phyloP scores from a whole-genome alignment of 176 grass and related monocot species.

The Oryza glaberrima region DNA sequence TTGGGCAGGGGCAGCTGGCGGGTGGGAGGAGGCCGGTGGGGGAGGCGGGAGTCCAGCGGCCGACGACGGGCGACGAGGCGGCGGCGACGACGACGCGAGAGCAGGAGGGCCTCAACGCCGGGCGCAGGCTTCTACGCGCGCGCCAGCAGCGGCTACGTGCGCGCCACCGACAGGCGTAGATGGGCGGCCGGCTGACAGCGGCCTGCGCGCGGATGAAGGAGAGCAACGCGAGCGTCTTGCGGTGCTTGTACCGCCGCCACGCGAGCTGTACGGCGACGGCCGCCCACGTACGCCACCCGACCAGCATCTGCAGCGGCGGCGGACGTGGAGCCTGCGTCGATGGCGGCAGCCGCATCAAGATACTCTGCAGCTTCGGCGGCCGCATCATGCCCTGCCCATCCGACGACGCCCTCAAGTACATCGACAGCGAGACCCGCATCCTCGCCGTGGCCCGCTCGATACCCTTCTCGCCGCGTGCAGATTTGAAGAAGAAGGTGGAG shows the following conservation, averaged over 20 bases:
- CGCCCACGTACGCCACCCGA: slow-evolving; percentile 85
- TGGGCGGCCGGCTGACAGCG: too few relatives aligned
- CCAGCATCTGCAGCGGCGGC: slow-evolving; percentile 26
- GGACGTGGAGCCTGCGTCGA: background rate
- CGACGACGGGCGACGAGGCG: too few relatives aligned
- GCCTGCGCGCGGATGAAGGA: slow-evolving; percentile 53
- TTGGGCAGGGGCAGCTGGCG: too few relatives aligned
- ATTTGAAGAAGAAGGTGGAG: slow-evolving; percentile 81
- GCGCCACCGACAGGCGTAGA: too few relatives aligned
- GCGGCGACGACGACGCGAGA: too few relatives aligned
- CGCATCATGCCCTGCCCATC: slow-evolving; percentile 72
- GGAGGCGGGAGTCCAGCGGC: too few relatives aligned
- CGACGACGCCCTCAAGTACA: slow-evolving; percentile 81
- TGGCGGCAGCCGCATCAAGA: slow-evolving; percentile 54
- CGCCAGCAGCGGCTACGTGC: too few relatives aligned
- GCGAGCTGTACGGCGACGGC: slow-evolving; percentile 86
- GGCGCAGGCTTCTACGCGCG: too few relatives aligned
- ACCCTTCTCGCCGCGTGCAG: slow-evolving; percentile 55
- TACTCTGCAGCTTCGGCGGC: slow-evolving; percentile 93
- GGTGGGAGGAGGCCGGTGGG: too few relatives aligned
- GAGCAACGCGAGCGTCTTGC: slow-evolving; percentile 70
- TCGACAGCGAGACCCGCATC: slow-evolving; percentile 88
- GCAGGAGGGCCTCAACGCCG: too few relatives aligned
- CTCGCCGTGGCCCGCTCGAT: slow-evolving; percentile 74
- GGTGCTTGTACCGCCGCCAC: slow-evolving; percentile 76